Conservation (phyloP, 345 rosid species). For the Corchorus olitorius region DNA sequence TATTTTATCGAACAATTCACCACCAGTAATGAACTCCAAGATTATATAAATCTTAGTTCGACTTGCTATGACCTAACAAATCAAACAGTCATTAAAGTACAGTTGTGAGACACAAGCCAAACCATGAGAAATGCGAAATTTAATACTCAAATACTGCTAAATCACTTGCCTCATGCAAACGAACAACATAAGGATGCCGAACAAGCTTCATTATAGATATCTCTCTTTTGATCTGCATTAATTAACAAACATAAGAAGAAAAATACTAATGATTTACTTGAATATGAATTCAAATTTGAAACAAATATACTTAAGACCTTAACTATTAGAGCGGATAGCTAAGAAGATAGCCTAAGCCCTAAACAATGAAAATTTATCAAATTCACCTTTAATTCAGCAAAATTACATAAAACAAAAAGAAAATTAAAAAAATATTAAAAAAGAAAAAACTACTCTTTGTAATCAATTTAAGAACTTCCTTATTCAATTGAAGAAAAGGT, state of each 20-base stretch:
- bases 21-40: conserved; percentile 94
- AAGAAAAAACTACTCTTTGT: background rate
- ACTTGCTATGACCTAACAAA: conserved; percentile 78
- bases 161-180: conserved; percentile 75
- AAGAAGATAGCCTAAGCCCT: background rate
- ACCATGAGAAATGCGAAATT: background rate
- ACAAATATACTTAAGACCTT: background rate
- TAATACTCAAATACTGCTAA: background rate
- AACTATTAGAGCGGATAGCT: background rate
- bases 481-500: background rate
- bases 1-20: conserved; percentile 95
- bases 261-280: conserved; percentile 6
- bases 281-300: background rate
- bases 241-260: conserved; percentile 5
- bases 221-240: conserved; percentile 87
- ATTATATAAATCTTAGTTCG: conserved; percentile 92
- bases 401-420: background rate
- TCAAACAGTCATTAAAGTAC: background rate
- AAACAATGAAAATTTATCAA: background rate
- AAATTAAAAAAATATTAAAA: background rate
- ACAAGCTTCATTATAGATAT: conserved; percentile 98
- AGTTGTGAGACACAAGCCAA: conserved; percentile 16
- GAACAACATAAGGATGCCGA: conserved; percentile 91
- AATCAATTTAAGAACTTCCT: background rate
- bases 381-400: background rate